These are phyloP conservation scores for Eucalyptus tenuipes DNA, from an alignment of 345 rosid species.

Conservation along the genomic window DNA sequence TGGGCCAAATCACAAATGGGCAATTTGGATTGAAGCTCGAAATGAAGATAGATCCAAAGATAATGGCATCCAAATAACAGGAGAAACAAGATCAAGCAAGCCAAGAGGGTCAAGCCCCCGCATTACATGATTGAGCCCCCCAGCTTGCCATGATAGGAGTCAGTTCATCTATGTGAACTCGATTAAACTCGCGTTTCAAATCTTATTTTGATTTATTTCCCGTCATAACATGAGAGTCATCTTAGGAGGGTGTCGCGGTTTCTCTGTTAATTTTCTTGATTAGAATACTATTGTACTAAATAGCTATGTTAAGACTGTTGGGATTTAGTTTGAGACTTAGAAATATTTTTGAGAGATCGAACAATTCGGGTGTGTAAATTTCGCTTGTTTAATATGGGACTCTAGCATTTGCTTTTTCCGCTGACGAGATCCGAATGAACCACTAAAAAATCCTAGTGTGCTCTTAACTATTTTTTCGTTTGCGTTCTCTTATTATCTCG, in stretches of 20 bases:
- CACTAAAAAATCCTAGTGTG: background rate
- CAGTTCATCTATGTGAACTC: background rate
- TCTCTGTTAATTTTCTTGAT: background rate
- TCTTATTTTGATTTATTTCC: background rate
- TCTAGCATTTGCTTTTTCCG: background rate
- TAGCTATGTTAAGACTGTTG: background rate
- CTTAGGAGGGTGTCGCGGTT: background rate
- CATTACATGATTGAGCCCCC: accelerated
- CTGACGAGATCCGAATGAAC: accelerated
- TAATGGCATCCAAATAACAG: accelerated
- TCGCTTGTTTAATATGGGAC: background rate
- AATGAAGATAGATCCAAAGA: background rate
- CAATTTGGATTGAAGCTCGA: background rate
- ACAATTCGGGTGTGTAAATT: background rate
- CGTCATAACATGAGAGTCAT: accelerated
- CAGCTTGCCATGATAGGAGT: accelerated
- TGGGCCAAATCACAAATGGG: background rate
- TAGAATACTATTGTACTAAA: background rate
- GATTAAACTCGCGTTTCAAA: accelerated
- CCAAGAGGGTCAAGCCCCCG: accelerated
- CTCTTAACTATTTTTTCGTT: accelerated
- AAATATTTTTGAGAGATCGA: background rate
- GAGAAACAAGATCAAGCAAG: background rate
- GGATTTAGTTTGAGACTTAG: accelerated
- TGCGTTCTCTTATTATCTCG: background rate